Evolutionary conservation across 2,329 filamentous ascomycete genomes (phyloP), one percentile per base, ranked within the genome.

Genomic region (Westerdykella aurantiaca): DNA sequence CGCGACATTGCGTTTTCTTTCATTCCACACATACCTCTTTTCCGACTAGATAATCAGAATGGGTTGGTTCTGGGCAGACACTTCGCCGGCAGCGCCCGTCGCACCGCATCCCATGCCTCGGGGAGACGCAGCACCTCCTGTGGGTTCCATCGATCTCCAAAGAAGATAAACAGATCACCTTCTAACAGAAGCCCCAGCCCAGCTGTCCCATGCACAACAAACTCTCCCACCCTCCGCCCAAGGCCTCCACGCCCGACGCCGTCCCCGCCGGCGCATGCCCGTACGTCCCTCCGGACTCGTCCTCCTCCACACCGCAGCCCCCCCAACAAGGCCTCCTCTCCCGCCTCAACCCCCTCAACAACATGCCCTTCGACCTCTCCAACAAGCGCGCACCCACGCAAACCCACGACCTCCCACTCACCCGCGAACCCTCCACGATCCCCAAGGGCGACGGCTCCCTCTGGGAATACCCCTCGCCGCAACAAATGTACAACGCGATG

Each of bases 401-500:
- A 69, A 78, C 79, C 4, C 70, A 86, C 21, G 73, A 77, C 18
- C 80, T 98, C 1, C 86, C 90, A 0, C 85, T 90, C 2, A 79
- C 82, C 6, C 86, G 93, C 55, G 89, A 96, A 68, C 72, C 79
- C 23, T 95, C 88, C 1, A 89, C 90, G 1, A 98, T 98, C 56
- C 93, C 93, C n/a, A 86, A 86, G 55, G 88, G 86, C 58, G 82
- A 85, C 56, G 72, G 69, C 47, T 78, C 81, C 38, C 94, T 87
- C 60, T 98, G 93, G 93, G 93, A 97, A 69, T 98, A 98, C 64
- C 93, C 93, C 0, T 96, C 89, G 0, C 91, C 93, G 0, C 93
- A 98, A 72, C 93, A 98, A 70, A 98, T 98, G 93, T 98, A 97
- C 76, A 97, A 98, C 62, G 93, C 93, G 6, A 85, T 98, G 71